Evolutionary conservation across 176 grass and related monocot species (phyloP), one percentile per base, ranked within the genome.

Genomic region (Juncus inflexus): DNA sequence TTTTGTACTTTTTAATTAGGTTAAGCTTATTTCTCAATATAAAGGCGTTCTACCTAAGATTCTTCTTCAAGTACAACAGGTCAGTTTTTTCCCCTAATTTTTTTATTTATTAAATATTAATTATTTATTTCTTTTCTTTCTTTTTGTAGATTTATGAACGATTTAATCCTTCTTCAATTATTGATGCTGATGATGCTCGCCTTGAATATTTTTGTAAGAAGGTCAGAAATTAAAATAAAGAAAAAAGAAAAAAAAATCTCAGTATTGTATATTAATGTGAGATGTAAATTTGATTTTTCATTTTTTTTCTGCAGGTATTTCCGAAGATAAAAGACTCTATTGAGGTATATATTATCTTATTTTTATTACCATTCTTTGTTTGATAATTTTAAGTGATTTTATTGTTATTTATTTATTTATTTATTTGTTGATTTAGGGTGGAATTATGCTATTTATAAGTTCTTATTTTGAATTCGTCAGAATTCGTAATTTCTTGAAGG

Each of bases 391-490:
- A 9, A 6, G 43, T 47, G 43, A 47, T 47, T 28, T 47, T 14
- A 70, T 43, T 14, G 53, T 3, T 62, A 64, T 64, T 3, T 51
- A 10, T 78, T 59, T n/a, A n/a, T n/a, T n/a, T n/a, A n/a, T n/a
- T n/a, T 51, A 57, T 83, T 6, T 42, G 0, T 78, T 79, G 45
- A 0, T 81, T 63, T 79, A 97, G 92, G 77, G 82, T 79, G 87
- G 85, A 55, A 68, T 90, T 13, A 66, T 97, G 82, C 74, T 97
- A 55, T 97, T 97, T 1, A 82, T 81, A 15, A 97, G 84, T 55
- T 91, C 92, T 0, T 97, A 97, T 40, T 91, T 89, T 12, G 87
- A 97, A 70, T 97, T 91, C 75, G 81, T 91, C 50, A 75, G 80
- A 50, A 79, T 97, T 65, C 64, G 82, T 50, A 89, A 79, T 79